Base-by-base conservation (phyloP, 139 green algal genomes). In the Gonium pectorale region DNA sequence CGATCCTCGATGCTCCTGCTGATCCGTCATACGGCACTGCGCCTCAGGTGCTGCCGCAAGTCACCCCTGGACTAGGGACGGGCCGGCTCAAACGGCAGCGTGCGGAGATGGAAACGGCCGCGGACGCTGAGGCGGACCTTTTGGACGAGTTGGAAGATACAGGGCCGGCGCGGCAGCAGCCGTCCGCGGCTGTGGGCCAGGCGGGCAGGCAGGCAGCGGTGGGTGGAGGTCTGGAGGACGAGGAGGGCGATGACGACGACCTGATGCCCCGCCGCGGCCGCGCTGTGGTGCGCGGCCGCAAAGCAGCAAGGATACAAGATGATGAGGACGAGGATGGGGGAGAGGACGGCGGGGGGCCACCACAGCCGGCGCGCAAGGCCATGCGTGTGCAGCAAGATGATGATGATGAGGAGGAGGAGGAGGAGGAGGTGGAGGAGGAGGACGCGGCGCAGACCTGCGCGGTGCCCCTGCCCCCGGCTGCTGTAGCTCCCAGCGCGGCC, bases 81-180 rank as follows among this genome's bases (percentile, higher is more conserved):
- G 77, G 77, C 15, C 77, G 77, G 5, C 62, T 83, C 21, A 83
- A 83, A 44, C 77, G 77, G 2, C 21, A 19, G 22, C 77, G 77
- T 0, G 22, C 62, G 0, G 62, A 31, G 0, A 62, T 35, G n/a
- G 44, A n/a, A 29, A 24, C 22, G 22, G 51, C 17, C 21, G 52
- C 72, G 5, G 74, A 71, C 40, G 13, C 5, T 9, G 56, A 54
- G 33, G 62, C 9, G 59, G 37, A 22, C 0, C 56, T 59, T 2
- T 9, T 59, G 40, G 74, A 81, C 29, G 77, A 83, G 21, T 37
- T 66, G 24, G 77, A 64, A 3, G 59, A 71, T 52, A 38, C n/a
- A 37, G 72, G n/a, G 54, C 37, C 38, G 29, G 56, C 0, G 40
- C 24, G 17, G 15, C 38, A 67, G 44, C 29, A n/a, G 44, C 7